Evolutionary conservation across 805 yeast species (phyloP).

Genomic region (Limtongia smithiae): DNA sequence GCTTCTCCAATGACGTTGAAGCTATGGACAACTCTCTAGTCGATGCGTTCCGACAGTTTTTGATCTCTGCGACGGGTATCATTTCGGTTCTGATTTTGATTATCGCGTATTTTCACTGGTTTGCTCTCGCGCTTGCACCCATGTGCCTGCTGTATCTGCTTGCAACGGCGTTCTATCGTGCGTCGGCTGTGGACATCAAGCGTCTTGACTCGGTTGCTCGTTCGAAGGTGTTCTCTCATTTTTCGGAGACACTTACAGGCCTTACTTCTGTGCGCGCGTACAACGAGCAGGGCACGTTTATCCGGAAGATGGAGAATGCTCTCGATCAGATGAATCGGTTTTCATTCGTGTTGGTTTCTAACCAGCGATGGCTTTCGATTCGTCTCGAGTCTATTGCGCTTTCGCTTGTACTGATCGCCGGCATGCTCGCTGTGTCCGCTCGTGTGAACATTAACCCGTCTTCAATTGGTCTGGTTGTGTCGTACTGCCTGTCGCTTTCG

Average conservation of each 20-base stretch:
- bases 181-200: conserved; percentile 70
- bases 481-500: conserved; percentile 50
- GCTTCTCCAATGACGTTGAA: conserved; percentile 87
- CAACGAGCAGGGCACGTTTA: conserved; percentile 46
- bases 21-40: conserved; percentile 74
- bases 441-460: conserved; percentile 55
- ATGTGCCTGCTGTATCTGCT: conserved; percentile 50
- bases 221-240: conserved; percentile 64
- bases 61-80: conserved; percentile 52
- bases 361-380: conserved; percentile 70
- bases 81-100: conserved; percentile 63
- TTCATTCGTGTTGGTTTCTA: conserved; percentile 56
- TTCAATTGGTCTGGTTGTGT: conserved; percentile 61
- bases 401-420: conserved; percentile 49
- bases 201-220: conserved; percentile 72
- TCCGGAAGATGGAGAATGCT: conserved; percentile 44
- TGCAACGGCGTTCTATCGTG: conserved; percentile 58
- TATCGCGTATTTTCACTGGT: conserved; percentile 70
- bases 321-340: conserved; percentile 67
- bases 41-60: conserved; percentile 61
- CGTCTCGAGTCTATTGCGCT: conserved; percentile 56
- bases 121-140: conserved; percentile 59
- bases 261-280: conserved; percentile 62
- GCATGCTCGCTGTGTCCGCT: conserved; percentile 58
- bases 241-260: conserved; percentile 68